Conservation (phyloP, 306 rosid genomes). For the Ormosia semicastrata region DNA sequence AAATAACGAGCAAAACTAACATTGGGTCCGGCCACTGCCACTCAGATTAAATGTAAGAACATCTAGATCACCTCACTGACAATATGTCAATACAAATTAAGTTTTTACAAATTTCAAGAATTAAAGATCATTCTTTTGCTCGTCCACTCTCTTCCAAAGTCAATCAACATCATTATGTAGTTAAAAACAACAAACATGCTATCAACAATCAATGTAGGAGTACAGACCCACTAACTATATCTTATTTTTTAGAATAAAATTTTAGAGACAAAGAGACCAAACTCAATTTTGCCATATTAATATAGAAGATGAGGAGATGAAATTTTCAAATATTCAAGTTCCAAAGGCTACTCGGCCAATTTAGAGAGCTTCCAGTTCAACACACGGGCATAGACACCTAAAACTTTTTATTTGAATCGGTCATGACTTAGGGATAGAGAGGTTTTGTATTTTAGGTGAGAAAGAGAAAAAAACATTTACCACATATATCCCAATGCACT, state of each 20-base stretch:
- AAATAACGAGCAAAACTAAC: background rate
- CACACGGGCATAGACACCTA: background rate
- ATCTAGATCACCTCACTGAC: background rate
- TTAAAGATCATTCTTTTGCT: background rate
- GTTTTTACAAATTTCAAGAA: background rate
- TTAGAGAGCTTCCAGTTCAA: background rate
- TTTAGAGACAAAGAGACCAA: background rate
- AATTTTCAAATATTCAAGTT: background rate
- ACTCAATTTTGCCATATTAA: background rate
- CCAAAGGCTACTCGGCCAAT: background rate
- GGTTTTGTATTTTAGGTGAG: background rate
- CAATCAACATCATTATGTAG: background rate
- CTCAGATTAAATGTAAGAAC: background rate
- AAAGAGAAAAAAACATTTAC: background rate
- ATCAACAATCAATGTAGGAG: background rate
- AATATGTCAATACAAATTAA: background rate
- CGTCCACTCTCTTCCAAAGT: background rate
- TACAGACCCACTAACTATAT: background rate
- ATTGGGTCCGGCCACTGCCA: background rate
- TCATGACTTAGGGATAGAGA: background rate
- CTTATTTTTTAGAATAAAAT: background rate
- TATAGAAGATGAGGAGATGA: background rate
- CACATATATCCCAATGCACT: background rate
- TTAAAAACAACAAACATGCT: background rate
- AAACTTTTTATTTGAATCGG: background rate